Base-by-base conservation (phyloP, 441 rosid genomes). In the Pelargonium citronellum region DNA sequence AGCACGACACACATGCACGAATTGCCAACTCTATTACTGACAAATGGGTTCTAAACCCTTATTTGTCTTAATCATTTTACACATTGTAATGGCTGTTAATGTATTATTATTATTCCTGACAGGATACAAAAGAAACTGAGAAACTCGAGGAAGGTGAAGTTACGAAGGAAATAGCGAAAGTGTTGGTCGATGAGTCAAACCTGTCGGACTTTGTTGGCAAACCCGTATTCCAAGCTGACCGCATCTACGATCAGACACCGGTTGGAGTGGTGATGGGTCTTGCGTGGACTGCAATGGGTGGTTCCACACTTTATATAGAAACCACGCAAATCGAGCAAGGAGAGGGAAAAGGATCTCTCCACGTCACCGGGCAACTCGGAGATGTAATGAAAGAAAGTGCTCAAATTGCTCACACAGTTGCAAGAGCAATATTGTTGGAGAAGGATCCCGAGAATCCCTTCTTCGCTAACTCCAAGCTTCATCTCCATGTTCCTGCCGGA, bases 221-320 rank as follows among this genome's bases (percentile, higher is more conserved):
- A 74, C 98, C 96, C 1, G 94, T 92, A 46, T 95, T 91, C 82
- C 94, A 87, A 6, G 89, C 89, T 7, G 97, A 87, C 57, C 90
- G 92, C 64, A 82, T 95, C 22, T 95, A 91, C 13, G 87, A 87
- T 34, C 87, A 73, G 69, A 90, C 99, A 37, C 97, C 99, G 10
- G 77, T 87, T 6, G 99, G 99, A 51, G 97, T 95, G 44, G 96
- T 91, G 58, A 89, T 91, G 97, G 97, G 99, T 68, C 94, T 94
- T 71, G 96, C 96, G 55, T 94, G 97, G 97, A 94, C 99, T 62
- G 85, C 96, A 17, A 90, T 94, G 99, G 99, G 99, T 62, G 99
- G 99, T 22, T 91, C 97, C 70, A 91, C 96, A 11, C 71, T 91
- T 75, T 94, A 91, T 78, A 83, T 94, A 70, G 99, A 94, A 81